Conservation (phyloP, 352 stramenopile species). For the Globisporangium lucens region DNA sequence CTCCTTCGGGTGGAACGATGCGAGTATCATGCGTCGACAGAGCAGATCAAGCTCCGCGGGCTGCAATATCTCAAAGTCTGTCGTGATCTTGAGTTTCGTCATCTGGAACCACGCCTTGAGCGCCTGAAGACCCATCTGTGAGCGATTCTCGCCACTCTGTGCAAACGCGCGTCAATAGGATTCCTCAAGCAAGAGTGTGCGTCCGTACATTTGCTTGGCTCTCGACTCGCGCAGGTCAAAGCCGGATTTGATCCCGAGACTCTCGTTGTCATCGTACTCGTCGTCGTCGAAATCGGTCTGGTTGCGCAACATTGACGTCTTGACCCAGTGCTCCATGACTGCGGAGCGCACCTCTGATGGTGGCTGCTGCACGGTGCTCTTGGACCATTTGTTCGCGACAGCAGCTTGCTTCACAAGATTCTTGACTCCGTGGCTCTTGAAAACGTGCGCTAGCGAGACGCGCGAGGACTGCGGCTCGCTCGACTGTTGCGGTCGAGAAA, state of each 20-base stretch:
- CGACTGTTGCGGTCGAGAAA: neutral
- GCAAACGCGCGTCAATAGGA: constrained; percentile 59
- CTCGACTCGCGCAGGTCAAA: constrained; percentile 38
- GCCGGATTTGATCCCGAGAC: constrained; percentile 30
- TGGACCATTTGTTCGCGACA: constrained; percentile 14
- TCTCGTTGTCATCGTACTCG: constrained; percentile 15
- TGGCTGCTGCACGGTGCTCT: neutral
- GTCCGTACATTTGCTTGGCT: constrained; percentile 42
- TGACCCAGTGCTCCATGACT: constrained; percentile 65
- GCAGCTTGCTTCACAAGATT: constrained; percentile 55
- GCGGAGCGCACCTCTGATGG: constrained; percentile 30
- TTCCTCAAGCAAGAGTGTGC: constrained; percentile 66
- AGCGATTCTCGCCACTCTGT: constrained; percentile 48
- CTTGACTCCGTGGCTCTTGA: constrained; percentile 57
- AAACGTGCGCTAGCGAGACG: constrained; percentile 45
- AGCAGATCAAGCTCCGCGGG: constrained; percentile 57
- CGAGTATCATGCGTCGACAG: constrained; percentile 53
- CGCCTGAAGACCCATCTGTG: constrained; percentile 52
- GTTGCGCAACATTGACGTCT: constrained; percentile 35
- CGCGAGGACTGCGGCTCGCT: constrained; percentile 2
- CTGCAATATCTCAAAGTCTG: constrained; percentile 61
- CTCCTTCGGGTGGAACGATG: constrained; percentile 47
- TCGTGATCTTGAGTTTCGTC: constrained; percentile 74
- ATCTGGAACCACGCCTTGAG: constrained; percentile 74
- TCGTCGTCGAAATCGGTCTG: constrained; percentile 19